Evolutionary conservation across 495 filamentous ascomycete genomes (phyloP).

Genomic region (Penicillium ochrochloron): DNA sequence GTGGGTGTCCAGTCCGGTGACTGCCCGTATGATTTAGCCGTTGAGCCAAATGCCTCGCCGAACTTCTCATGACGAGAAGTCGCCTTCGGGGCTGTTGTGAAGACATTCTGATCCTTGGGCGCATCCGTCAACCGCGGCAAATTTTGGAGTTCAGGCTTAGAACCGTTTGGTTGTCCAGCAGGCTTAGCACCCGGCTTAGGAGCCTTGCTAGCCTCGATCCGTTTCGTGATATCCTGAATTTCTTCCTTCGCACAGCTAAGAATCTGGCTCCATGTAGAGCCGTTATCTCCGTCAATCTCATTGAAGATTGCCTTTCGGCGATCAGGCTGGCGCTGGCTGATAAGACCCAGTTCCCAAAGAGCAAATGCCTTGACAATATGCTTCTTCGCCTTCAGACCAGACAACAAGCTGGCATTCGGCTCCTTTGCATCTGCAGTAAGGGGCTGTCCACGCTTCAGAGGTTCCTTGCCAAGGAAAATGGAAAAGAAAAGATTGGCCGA

Average conservation of each 20-base stretch:
- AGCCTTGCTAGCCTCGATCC: conserved; percentile 63
- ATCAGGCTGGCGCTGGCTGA: conserved; percentile 70
- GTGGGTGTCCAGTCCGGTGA: conserved; percentile 53
- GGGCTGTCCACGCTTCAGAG: conserved; percentile 81
- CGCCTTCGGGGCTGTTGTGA: conserved; percentile 51
- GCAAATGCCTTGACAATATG: conserved; percentile 68
- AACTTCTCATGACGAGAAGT: conserved; percentile 54
- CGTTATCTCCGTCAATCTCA: conserved; percentile 83
- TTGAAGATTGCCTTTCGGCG: conserved; percentile 83
- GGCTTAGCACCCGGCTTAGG: conserved; percentile 43
- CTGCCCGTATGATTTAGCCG: conserved; percentile 64
- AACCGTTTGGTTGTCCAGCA: conserved; percentile 30
- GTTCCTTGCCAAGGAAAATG: conserved; percentile 75
- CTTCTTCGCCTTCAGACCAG: conserved; percentile 74
- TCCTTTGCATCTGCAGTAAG: conserved; percentile 83
- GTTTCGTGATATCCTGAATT: conserved; percentile 66
- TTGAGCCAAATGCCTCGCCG: conserved; percentile 55
- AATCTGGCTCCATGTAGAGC: conserved; percentile 82
- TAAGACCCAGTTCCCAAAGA: conserved; percentile 86
- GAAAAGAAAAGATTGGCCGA: conserved; percentile 76
- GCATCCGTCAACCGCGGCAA: conserved; percentile 57
- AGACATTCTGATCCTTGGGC: conserved; percentile 64
- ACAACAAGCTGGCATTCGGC: conserved; percentile 87
- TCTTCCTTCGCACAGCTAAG: conserved; percentile 65
- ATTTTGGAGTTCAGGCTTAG: conserved; percentile 45